These are phyloP conservation scores for Colletotrichum chlorophyti DNA, from an alignment of 2,329 filamentous ascomycete genomes.

Conservation along the genomic window DNA sequence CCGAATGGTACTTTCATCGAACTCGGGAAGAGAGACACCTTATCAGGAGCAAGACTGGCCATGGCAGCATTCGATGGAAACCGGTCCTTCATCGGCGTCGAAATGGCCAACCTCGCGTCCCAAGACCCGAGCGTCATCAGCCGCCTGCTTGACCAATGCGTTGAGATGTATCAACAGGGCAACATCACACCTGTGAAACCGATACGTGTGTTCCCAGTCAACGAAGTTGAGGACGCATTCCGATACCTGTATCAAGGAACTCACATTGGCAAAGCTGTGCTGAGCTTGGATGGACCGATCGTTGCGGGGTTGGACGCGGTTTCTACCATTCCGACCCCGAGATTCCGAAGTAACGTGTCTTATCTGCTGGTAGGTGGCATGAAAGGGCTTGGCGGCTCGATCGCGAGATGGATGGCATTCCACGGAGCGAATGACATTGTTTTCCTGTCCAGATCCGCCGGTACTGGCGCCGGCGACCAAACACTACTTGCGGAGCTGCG, in stretches of 20 bases:
- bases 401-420: conserved; percentile 38
- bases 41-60: conserved; percentile 46
- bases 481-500: neutral
- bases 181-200: neutral
- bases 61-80: conserved; percentile 52
- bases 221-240: neutral
- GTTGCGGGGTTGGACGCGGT: neutral
- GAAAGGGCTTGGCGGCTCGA: conserved; percentile 37
- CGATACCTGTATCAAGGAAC: neutral
- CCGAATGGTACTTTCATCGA: conserved; percentile 52
- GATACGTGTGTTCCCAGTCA: neutral
- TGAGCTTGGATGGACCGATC: too few species aligned
- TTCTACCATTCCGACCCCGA: neutral
- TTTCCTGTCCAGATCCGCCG: conserved; percentile 35
- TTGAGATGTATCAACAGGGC: neutral
- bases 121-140: conserved; percentile 12
- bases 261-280: neutral
- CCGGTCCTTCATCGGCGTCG: conserved; percentile 43
- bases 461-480: neutral
- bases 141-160: neutral
- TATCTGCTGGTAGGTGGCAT: conserved; percentile 39
- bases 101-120: conserved; percentile 34
- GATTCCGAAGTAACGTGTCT: neutral
- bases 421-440: conserved; percentile 36
- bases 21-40: conserved; percentile 51